These are phyloP conservation scores for Ceriops tagal DNA, from an alignment of 345 rosid species.

Conservation along the genomic window DNA sequence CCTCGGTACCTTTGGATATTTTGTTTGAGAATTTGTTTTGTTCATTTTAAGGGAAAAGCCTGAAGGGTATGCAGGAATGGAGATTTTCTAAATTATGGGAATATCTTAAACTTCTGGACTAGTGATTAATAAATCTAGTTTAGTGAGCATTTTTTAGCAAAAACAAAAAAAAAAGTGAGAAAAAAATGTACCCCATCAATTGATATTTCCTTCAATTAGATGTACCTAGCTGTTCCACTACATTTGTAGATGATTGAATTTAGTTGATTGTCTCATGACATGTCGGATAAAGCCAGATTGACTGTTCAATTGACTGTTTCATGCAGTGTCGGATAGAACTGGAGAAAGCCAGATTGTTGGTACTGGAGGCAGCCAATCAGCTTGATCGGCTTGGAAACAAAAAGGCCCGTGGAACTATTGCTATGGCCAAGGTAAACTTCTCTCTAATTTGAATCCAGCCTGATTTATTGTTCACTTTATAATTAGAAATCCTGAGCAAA, in stretches of 20 bases:
- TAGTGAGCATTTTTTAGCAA: no score
- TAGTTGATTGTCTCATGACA: no score
- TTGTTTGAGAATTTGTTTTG: background rate
- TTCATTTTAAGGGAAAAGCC: background rate
- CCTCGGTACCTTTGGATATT: slow-evolving; percentile 46
- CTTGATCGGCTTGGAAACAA: slow-evolving; percentile 92
- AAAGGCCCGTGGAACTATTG: slow-evolving; percentile 68
- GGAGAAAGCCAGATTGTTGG: slow-evolving; percentile 74
- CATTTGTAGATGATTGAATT: no score
- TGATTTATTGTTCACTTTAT: background rate
- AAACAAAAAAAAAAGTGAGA: no score
- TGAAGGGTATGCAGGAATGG: no score
- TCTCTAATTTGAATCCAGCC: background rate
- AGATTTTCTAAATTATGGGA: no score
- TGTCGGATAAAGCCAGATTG: no score
- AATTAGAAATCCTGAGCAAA: background rate
- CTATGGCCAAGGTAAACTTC: slow-evolving; percentile 82
- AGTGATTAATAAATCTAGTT: no score
- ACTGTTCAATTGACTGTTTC: background rate
- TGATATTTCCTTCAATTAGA: no score
- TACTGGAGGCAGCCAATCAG: slow-evolving; percentile 89
- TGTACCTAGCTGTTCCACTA: no score
- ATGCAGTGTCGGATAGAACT: slow-evolving; percentile 82
- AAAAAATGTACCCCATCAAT: no score
- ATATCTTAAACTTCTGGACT: no score